These are phyloP conservation scores for Hemileccinum hortonii DNA, from an alignment of 1,284 basidiomycete genomes.

Conservation along the genomic window DNA sequence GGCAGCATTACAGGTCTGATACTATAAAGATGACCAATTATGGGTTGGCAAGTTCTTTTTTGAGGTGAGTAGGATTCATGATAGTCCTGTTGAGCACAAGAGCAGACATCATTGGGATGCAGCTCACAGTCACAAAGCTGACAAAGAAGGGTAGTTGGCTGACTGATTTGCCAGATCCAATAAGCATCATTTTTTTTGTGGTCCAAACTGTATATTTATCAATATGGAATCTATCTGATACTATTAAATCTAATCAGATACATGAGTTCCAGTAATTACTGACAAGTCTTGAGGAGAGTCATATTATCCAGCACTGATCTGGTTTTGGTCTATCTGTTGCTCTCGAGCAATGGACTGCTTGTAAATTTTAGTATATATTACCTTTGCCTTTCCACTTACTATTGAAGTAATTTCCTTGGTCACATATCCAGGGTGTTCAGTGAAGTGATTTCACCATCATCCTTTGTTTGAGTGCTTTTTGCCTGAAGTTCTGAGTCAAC, in stretches of 20 bases:
- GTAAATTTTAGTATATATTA: slow-evolving; percentile 1
- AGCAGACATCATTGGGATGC: not conserved
- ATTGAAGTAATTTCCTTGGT: not conserved
- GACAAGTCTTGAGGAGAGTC: not conserved
- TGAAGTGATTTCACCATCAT: slow-evolving; percentile 9
- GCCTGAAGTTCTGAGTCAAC: too few relatives aligned
- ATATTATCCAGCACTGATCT: not conserved
- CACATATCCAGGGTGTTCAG: slow-evolving; percentile 1
- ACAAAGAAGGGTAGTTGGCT: not conserved
- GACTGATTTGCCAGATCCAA: not conserved
- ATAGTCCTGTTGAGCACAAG: too few relatives aligned
- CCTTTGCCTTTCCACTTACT: slow-evolving; percentile 5
- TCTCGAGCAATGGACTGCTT: not conserved
- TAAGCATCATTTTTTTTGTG: too few relatives aligned
- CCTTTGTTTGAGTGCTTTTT: not conserved
- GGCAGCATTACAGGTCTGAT: too few relatives aligned
- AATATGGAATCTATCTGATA: too few relatives aligned
- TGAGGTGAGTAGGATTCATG: too few relatives aligned
- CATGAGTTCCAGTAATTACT: not conserved
- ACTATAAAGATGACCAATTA: too few relatives aligned
- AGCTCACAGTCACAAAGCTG: not conserved
- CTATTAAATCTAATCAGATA: not conserved
- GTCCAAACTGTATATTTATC: too few relatives aligned
- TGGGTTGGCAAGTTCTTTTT: too few relatives aligned
- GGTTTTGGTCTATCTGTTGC: not conserved